phyloP scores from a whole-genome alignment of 2,329 filamentous ascomycete genomes.

The Incumbomyces delicatus region DNA sequence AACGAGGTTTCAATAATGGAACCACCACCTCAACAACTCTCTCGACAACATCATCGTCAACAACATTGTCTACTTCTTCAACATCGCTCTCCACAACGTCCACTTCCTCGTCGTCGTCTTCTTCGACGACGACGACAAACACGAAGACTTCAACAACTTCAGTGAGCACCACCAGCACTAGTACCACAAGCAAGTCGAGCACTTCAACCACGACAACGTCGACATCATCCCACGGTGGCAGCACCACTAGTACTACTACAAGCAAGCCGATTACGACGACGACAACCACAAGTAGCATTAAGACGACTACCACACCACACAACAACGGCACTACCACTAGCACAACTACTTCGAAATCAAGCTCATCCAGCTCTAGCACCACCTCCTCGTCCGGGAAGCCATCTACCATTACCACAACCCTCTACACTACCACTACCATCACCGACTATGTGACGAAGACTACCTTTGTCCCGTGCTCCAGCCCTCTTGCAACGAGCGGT shows the following conservation, averaged over 20 bases:
- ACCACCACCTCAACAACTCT: constrained; percentile 8
- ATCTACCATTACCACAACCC: constrained; percentile 9
- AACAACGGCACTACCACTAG: constrained; percentile 5
- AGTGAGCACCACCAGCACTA: neutral
- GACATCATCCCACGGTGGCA: neutral
- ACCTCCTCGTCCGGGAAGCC: neutral
- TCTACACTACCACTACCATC: constrained; percentile 12
- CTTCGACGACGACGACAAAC: neutral
- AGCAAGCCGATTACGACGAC: constrained; percentile 2
- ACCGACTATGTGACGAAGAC: constrained; percentile 25
- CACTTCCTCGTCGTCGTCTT: neutral
- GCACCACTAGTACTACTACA: neutral
- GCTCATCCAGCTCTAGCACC: neutral
- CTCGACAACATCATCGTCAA: constrained; percentile 1
- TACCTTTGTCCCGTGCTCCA: constrained; percentile 28
- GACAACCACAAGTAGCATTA: constrained; percentile 4
- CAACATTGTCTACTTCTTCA: constrained; percentile 1
- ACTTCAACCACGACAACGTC: constrained; percentile 3
- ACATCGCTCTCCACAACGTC: constrained; percentile 2
- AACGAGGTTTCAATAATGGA: constrained; percentile 9
- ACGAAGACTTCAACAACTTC: constrained; percentile 6
- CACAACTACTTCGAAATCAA: too few species aligned
- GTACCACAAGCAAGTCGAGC: neutral
- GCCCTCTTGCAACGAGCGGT: constrained; percentile 21
- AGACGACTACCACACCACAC: constrained; percentile 7